phyloP scores from a whole-genome alignment of 1,284 basidiomycete species.

The Ustilago crameri region DNA sequence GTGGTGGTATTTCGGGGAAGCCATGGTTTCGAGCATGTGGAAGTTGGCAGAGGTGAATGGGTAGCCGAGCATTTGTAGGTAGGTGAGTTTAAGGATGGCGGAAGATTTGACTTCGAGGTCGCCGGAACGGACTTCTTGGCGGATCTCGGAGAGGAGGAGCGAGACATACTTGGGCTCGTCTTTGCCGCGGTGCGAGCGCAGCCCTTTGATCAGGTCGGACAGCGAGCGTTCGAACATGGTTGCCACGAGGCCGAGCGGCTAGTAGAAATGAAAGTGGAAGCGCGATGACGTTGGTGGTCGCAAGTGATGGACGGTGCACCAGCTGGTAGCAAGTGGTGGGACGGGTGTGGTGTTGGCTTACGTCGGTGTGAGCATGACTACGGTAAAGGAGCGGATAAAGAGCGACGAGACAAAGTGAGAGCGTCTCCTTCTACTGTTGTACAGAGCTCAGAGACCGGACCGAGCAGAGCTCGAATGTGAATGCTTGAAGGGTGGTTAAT shows the following conservation, averaged over 20 bases:
- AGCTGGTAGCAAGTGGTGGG: no score
- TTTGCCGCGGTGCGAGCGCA: slow-evolving; percentile 68
- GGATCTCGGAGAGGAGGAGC: slow-evolving; percentile 76
- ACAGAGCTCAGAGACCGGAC: neutral
- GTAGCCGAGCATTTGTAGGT: slow-evolving; percentile 89
- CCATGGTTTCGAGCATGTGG: slow-evolving; percentile 98
- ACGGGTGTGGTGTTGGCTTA: no score
- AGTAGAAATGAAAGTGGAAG: neutral
- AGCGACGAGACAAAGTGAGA: no score
- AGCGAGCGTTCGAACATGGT: slow-evolving; percentile 67
- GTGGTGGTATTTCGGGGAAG: slow-evolving; percentile 85
- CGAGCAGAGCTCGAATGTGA: neutral
- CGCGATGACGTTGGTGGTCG: no score
- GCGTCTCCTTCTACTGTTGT: no score
- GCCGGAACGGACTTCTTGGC: slow-evolving; percentile 87
- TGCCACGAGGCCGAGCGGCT: neutral
- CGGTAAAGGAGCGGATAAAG: no score
- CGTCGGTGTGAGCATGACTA: no score
- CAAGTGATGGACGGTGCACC: no score
- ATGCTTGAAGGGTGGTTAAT: neutral
- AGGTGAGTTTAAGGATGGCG: slow-evolving; percentile 94
- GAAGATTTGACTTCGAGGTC: slow-evolving; percentile 97
- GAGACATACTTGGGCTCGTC: slow-evolving; percentile 70
- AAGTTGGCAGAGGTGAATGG: slow-evolving; percentile 70
- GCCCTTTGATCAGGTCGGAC: slow-evolving; percentile 65